Evolutionary conservation across 140 eudicot species (phyloP), one percentile per base, ranked within the genome.

Genomic region (Flaveria floridana): DNA sequence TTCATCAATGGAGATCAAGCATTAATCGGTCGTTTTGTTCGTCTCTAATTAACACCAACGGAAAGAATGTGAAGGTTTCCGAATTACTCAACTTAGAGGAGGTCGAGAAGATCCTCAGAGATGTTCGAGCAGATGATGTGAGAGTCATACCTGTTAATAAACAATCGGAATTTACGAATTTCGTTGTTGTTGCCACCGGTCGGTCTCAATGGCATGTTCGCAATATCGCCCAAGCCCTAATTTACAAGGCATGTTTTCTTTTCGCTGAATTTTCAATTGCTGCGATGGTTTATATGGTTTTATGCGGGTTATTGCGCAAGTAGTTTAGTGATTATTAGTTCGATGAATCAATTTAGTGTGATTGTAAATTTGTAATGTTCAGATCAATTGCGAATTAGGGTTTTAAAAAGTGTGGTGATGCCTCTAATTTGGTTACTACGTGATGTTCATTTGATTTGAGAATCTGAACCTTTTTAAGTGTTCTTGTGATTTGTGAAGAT

Each of bases 131-230:
- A 1, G 98, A 92, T 70, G 84, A 92, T 26, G 95, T 92, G 7
- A 82, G 72, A 50, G 87, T 89, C 21, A 75, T 92, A 9, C 91
- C 92, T 2, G 87, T 89, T 62, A 69, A 74, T 3, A 78, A 85
- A 0, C 79, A 73, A 7, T 81, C 82, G 28, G 87, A 85, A 23
- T 87, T 86, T 64, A 52, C 96, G 46, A 95, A 80, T 81, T 77
- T 66, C 76, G 81, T 92, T 81, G 89, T 92, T 11, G 72, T 92
- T 44, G 98, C 96, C 72, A 89, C 98, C 7, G 98, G 98, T 2
- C 78, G 88, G 7, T 92, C 98, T 21, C 85, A 90, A 20, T 92
- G 98, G 98, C 98, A 92, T 70, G 96, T 92, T 46, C 89, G 96
- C 14, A 89, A 92, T 71, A 92, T 92, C 57, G 94, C 91, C 51